Base-by-base conservation (phyloP, 1,139 yeast genomes). In the Geotrichum fermentans region DNA sequence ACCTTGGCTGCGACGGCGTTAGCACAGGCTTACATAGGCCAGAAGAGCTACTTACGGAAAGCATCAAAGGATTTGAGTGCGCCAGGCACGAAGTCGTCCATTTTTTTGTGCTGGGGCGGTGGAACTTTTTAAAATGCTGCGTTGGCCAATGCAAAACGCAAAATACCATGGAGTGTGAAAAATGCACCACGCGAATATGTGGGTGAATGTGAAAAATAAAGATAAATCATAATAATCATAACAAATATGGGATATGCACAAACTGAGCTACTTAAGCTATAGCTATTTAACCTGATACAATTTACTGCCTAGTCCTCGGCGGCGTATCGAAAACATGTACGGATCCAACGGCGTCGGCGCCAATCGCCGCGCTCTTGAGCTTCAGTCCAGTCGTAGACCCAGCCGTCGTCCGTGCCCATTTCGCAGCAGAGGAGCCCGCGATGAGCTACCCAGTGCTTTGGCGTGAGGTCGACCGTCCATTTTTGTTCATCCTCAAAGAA, bases 41-140 rank as follows among this genome's bases (percentile, higher is more conserved):
- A 10, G 13, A 35, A n/a, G 24, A 14, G 6, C 39, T 1, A 70
- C 79, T 54, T 71, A 75, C 80, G 90, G 61, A 88, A 88, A 32
- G 96, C 96, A 72, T 88, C 96, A 66, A 88, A 87, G 7, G 89
- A 75, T 59, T 53, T 53, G 64, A 64, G 54, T 24, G 60, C 66
- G 14, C 53, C 52, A 13, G 59, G 60, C 28, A 55, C 57, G 16
- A 58, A 30, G 3, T 55, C 56, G 30, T 62, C 66, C 65, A 61
- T 47, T 20, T 4, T 45, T 6, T 34, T 18, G 38, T 34, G 38
- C 13, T 34, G 13, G 36, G n/a, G 11, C 14, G 29, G 29, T 30
- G 7, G 22, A n/a, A n/a, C n/a, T n/a, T 6, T 17, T 20, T n/a
- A 36, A 36, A 36, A 16, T n/a, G n/a, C n/a, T n/a, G n/a, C n/a